Percentiles rank a stretch among this genome's conserved stretches.
Evolutionary conservation across 371 early-diverging fungal species (phyloP).

Genomic region (Catenaria anguillulae): DNA sequence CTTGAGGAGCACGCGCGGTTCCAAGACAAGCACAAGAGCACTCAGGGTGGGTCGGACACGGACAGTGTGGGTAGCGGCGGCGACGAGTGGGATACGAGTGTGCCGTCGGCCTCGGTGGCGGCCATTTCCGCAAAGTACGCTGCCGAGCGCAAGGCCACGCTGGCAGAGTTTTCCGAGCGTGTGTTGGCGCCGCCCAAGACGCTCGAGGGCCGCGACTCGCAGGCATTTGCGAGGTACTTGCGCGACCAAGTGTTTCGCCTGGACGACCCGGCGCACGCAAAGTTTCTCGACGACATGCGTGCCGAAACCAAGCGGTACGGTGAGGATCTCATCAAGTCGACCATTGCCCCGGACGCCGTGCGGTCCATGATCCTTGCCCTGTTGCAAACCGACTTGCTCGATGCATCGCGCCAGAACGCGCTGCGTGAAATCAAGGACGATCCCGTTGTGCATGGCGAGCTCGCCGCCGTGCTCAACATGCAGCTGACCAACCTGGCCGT

Average conservation of each 20-base stretch:
- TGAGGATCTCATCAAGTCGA: conserved; percentile 6
- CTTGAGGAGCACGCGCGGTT: conserved; percentile 9
- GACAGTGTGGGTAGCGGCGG: no score
- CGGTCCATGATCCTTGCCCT: background rate
- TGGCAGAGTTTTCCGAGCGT: background rate
- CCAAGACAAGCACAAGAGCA: background rate
- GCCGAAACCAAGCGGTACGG: background rate
- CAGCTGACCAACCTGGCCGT: conserved; percentile 6
- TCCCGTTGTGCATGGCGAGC: conserved; percentile 6
- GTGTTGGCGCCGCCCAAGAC: background rate
- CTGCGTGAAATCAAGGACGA: conserved; percentile 10
- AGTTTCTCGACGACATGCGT: background rate
- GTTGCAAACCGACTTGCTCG: conserved; percentile 2
- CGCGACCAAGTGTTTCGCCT: background rate
- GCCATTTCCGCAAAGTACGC: background rate
- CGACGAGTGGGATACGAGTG: no score
- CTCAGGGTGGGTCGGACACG: background rate
- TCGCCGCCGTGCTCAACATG: conserved; percentile 10
- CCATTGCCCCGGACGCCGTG: conserved; percentile 6
- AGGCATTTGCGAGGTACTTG: background rate
- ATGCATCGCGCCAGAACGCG: background rate
- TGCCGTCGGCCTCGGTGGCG: no score
- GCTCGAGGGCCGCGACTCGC: background rate
- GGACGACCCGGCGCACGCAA: background rate
- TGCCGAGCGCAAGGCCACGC: background rate